Evolutionary conservation across 345 rosid species (phyloP).

Genomic region (Corymbia maculata): DNA sequence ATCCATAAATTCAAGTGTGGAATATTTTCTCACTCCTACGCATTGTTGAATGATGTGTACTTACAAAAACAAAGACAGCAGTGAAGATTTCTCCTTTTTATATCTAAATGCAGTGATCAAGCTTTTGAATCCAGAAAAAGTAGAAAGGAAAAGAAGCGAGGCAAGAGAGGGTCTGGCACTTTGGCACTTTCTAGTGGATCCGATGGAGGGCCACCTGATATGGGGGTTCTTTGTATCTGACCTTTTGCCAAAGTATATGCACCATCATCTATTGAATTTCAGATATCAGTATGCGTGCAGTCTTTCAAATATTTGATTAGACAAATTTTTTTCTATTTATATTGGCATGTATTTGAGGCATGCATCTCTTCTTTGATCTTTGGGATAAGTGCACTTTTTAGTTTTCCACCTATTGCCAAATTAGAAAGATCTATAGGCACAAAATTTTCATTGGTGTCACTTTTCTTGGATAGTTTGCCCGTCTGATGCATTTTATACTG

Average conservation of each 20-base stretch:
- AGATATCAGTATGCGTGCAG: background rate
- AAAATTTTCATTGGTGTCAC: background rate
- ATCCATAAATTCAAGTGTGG: background rate
- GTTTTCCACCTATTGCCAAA: background rate
- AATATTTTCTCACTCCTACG: background rate
- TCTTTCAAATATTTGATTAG: background rate
- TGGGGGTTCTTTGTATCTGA: conserved; percentile 83
- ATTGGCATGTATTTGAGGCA: background rate
- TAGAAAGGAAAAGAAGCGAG: conserved; percentile 43
- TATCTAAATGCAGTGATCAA: conserved; percentile 1
- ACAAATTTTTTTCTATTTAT: background rate
- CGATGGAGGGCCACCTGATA: conserved; percentile 46
- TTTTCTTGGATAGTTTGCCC: background rate
- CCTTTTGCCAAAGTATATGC: background rate
- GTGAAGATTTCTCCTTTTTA: background rate
- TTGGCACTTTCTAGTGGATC: conserved; percentile 19
- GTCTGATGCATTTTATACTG: background rate
- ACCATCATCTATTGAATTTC: background rate
- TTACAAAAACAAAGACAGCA: background rate
- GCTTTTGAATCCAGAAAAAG: conserved; percentile 39
- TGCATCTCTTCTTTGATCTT: background rate
- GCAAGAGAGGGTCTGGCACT: conserved; percentile 30
- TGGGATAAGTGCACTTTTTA: background rate
- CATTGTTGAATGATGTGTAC: background rate
- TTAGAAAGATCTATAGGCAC: background rate